Evolutionary conservation across 306 rosid species (phyloP).

Genomic region (Dryas drummondii): DNA sequence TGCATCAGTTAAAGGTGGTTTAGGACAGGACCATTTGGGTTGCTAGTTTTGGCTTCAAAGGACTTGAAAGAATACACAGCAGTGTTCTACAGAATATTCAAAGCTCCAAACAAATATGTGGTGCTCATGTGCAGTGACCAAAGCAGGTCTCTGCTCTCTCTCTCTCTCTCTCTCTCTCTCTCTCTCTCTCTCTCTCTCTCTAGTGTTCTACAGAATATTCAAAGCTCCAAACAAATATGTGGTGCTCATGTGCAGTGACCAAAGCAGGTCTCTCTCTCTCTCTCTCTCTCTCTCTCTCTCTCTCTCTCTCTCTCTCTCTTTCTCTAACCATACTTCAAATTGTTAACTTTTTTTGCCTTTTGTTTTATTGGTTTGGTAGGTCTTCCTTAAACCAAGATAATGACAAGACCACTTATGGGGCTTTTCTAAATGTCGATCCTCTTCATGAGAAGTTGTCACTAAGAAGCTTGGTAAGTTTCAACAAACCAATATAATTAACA

Average conservation of each 20-base stretch:
- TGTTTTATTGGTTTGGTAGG: slow-evolving; percentile 26
- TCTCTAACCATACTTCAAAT: too few species aligned
- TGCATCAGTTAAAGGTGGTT: slow-evolving; percentile 43
- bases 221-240: slow-evolving; percentile 41
- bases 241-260: slow-evolving; percentile 70
- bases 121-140: slow-evolving; percentile 73
- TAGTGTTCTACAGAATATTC: slow-evolving; percentile 69
- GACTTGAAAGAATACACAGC: slow-evolving; percentile 68
- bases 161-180: background rate
- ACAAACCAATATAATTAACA: background rate
- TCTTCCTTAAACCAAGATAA: slow-evolving; percentile 60
- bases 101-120: slow-evolving; percentile 37
- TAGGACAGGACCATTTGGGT: slow-evolving; percentile 85
- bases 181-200: slow-evolving; percentile 13
- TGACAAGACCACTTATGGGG: slow-evolving; percentile 60
- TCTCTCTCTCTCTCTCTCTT: too few species aligned
- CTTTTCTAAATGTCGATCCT: slow-evolving; percentile 64
- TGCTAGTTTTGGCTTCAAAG: slow-evolving; percentile 54
- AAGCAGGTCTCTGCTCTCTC: slow-evolving; percentile 50
- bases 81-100: slow-evolving; percentile 70
- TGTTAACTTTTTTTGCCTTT: background rate
- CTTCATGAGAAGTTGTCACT: slow-evolving; percentile 50
- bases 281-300: too few species aligned
- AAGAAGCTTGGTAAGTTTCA: slow-evolving; percentile 67
- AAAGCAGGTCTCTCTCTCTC: slow-evolving; percentile 55